Evolutionary conservation across 2,329 filamentous ascomycete species (phyloP), one percentile per base, ranked within the genome.

Genomic region (Alternaria sp.): DNA sequence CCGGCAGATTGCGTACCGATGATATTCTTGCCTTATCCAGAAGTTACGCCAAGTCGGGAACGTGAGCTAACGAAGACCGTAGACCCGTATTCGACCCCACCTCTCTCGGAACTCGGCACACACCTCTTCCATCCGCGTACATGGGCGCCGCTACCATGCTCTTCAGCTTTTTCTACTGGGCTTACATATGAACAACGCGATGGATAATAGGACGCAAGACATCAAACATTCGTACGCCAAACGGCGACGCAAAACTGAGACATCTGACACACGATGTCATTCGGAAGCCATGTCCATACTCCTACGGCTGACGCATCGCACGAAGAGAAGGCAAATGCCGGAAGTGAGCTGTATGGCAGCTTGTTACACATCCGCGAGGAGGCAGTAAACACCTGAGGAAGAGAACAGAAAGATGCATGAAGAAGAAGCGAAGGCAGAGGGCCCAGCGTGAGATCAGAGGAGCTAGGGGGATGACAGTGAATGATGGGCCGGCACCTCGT

Each of bases 141-240:
- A n/a, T 69, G 15, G 43, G 60, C 15, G 51, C 57, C 46, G 30
- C 45, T 21, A 58, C 55, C 2, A 36, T 65, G 4, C 13, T 57
- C 3, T 12, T 73, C 12, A 57, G 57, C 17, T 5, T 68, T 13
- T 30, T 68, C 5, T 67, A 71, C 47, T 68, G 64, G 68, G 26
- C 65, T 3, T 55, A 50, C 21, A 57, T 63, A 28, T 71, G 68
- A 71, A 51, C 6, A 12, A 11, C 12, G 21, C 4, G 19, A n/a
- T 21, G 15, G 4, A 25, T 7, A 25, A 19, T 6, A 25, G 25
- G 21, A 52, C 49, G 4, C 13, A 23, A 25, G 32, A 21, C n/a
- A 17, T 19, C 26, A 45, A 12, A 47, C 28, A n/a, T 43, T 30
- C 40, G n/a, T 26, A 32, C 40, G 43, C 28, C 19, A 52, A 40